Percentiles rank a stretch among this genome's conserved stretches.
Conservation (phyloP, 257 asterid species). For the Paulownia fortunei region DNA sequence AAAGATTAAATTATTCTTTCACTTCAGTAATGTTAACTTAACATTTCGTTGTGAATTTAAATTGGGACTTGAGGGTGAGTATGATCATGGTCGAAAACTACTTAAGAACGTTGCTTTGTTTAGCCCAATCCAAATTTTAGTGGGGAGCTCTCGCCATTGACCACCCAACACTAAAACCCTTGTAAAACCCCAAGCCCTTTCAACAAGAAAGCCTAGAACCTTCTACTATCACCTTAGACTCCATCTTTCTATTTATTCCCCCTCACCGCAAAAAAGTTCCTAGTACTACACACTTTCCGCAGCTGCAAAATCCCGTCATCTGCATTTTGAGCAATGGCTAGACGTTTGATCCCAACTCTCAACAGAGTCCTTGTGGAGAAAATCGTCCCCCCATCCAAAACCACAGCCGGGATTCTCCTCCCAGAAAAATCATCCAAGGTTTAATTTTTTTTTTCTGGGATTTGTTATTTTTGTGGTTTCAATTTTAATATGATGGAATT, state of each 20-base stretch:
- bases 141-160: background rate
- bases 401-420: conserved; percentile 85
- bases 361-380: conserved; percentile 92
- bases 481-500: background rate
- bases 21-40: no score
- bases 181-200: conserved; percentile 46
- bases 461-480: background rate
- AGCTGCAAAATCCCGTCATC: background rate
- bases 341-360: conserved; percentile 77
- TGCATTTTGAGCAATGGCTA: conserved; percentile 56
- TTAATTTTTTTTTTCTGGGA: background rate
- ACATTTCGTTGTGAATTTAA: no score
- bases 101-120: no score
- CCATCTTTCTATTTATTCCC: background rate
- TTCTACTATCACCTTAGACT: conserved; percentile 40
- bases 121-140: background rate
- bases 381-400: conserved; percentile 75
- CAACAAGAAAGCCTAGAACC: conserved; percentile 50
- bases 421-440: conserved; percentile 90
- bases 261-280: background rate
- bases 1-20: no score
- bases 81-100: no score
- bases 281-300: background rate
- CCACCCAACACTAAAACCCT: conserved; percentile 25
- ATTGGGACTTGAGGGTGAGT: no score